Percentiles rank a stretch among this genome's conserved stretches.
Conservation (phyloP, 2,329 filamentous ascomycete species). For the Venturia effusa region DNA sequence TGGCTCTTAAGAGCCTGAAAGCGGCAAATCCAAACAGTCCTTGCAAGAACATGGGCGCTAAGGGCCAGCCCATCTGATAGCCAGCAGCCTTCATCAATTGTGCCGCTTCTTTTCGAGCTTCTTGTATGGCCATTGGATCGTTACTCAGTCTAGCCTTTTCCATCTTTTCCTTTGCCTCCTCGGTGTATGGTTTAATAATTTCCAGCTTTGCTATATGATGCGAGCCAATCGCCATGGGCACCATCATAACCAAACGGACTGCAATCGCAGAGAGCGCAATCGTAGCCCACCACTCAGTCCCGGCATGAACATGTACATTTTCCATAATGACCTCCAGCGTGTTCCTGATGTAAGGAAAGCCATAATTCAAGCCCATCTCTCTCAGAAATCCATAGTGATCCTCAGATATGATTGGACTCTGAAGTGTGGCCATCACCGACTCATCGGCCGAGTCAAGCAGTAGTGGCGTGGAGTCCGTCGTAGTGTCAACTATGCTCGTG, state of each 20-base stretch:
- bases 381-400: slow-evolving; percentile 66
- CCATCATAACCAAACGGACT: slow-evolving; percentile 55
- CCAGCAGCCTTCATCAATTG: slow-evolving; percentile 45
- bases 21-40: slow-evolving; percentile 68
- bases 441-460: neutral
- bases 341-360: slow-evolving; percentile 61
- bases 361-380: slow-evolving; percentile 75
- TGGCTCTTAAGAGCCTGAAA: slow-evolving; percentile 65
- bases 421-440: neutral
- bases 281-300: slow-evolving; percentile 72
- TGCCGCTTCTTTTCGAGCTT: slow-evolving; percentile 36
- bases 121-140: slow-evolving; percentile 30
- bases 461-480: neutral
- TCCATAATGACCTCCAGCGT: slow-evolving; percentile 68
- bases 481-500: neutral
- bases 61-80: slow-evolving; percentile 35
- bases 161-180: slow-evolving; percentile 48
- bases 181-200: slow-evolving; percentile 45
- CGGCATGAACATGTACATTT: slow-evolving; percentile 65
- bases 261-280: slow-evolving; percentile 55
- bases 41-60: slow-evolving; percentile 48
- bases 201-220: slow-evolving; percentile 53
- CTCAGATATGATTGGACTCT: neutral
- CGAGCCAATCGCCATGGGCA: slow-evolving; percentile 51
- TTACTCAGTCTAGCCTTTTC: slow-evolving; percentile 29